Percentiles rank a stretch among this genome's conserved stretches.
phyloP scores from a whole-genome alignment of 140 eudicot genomes.

The Oenanthe javanica region DNA sequence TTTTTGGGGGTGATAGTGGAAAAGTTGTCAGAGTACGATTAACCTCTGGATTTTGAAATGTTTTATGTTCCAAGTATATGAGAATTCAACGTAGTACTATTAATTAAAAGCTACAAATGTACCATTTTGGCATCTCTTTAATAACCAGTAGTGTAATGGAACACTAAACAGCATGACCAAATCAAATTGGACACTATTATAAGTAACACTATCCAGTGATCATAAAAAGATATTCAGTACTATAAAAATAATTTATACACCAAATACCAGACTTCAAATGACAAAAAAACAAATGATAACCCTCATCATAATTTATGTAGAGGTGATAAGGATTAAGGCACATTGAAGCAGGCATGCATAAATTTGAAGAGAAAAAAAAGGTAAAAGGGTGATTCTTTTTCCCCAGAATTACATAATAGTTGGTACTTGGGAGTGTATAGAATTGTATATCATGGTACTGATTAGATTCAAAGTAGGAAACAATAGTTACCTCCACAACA shows the following conservation, averaged over 20 bases:
- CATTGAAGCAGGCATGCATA: not conserved
- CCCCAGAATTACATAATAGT: not conserved
- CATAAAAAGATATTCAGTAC: not conserved
- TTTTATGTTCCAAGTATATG: not conserved
- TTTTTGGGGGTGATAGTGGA: too few species aligned
- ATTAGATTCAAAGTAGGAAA: not conserved
- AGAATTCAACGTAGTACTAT: not conserved
- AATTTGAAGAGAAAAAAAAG: not conserved
- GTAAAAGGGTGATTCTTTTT: not conserved
- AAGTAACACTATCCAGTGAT: not conserved
- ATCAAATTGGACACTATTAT: not conserved
- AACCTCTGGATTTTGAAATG: not conserved
- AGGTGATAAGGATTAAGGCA: not conserved
- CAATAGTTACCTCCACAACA: slow-evolving; percentile 78
- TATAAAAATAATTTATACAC: not conserved
- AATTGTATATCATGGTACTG: not conserved
- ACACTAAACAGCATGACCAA: not conserved
- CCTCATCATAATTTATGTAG: not conserved
- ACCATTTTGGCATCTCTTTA: not conserved
- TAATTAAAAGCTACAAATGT: not conserved
- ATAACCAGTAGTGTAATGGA: not conserved
- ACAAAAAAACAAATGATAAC: not conserved
- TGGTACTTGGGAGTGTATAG: not conserved
- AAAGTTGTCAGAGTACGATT: too few species aligned
- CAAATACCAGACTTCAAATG: not conserved